Percentiles rank a stretch among this genome's conserved stretches.
Evolutionary conservation across 305 asterid genomes (phyloP).

Genomic region (Fraxinus latifolia): DNA sequence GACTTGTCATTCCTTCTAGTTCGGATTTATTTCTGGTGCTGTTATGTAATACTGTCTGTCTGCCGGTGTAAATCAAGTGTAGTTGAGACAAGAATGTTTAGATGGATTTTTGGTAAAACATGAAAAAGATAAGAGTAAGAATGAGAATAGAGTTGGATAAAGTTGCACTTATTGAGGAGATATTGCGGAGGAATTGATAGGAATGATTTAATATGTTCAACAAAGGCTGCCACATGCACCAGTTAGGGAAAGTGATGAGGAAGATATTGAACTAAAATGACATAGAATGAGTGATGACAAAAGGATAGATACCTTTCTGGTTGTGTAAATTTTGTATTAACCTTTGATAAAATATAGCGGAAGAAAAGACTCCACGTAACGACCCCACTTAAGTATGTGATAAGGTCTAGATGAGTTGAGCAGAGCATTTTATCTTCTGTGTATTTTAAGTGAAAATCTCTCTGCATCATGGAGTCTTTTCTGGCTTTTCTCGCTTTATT

Average conservation of each 20-base stretch:
- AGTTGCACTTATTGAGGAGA: background rate
- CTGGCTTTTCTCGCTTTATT: background rate
- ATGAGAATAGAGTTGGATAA: background rate
- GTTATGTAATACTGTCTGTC: background rate
- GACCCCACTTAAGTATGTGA: background rate
- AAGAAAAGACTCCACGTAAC: background rate
- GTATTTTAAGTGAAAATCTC: background rate
- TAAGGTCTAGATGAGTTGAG: background rate
- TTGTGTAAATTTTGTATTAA: background rate
- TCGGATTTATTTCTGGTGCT: background rate
- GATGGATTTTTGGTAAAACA: background rate
- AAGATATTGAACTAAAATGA: background rate
- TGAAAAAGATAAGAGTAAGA: background rate
- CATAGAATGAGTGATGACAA: background rate
- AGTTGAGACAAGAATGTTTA: background rate
- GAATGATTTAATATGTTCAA: background rate
- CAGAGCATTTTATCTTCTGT: background rate
- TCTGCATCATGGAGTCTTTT: background rate
- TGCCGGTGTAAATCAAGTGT: background rate
- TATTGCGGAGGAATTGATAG: background rate
- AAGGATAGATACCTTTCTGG: background rate
- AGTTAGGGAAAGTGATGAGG: background rate
- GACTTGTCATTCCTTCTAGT: background rate
- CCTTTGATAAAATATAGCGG: background rate
- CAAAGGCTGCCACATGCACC: background rate